phyloP scores from a whole-genome alignment of 208 protist genomes.

The Zelonia costaricensis region DNA sequence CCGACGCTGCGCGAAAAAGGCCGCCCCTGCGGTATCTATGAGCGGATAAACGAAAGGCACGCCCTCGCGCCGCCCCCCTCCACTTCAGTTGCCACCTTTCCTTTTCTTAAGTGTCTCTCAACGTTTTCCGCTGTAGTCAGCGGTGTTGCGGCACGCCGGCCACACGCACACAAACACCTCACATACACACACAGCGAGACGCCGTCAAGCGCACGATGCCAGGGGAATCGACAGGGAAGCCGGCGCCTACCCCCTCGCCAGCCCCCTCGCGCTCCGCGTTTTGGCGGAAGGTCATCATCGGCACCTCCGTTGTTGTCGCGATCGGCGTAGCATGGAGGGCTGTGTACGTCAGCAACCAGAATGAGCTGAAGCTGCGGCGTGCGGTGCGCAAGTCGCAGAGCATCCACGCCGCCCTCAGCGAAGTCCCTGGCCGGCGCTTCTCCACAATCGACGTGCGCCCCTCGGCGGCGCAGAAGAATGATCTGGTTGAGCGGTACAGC shows the following conservation, averaged over 20 bases:
- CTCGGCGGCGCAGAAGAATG: constrained; percentile 14
- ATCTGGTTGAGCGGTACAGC: constrained; percentile 10
- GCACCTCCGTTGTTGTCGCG: constrained; percentile 22
- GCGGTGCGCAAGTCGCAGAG: constrained; percentile 31
- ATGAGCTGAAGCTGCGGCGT: constrained; percentile 38
- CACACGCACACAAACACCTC: no score
- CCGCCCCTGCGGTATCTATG: no score
- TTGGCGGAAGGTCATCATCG: constrained; percentile 29
- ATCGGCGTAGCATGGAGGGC: constrained; percentile 44
- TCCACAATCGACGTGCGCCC: constrained; percentile 35
- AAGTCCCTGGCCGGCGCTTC: constrained; percentile 62
- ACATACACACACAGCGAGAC: not conserved
- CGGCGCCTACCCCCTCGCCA: not conserved
- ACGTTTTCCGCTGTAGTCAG: no score
- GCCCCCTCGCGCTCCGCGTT: not conserved
- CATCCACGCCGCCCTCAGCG: constrained; percentile 36
- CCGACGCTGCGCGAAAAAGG: no score
- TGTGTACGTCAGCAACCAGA: constrained; percentile 66
- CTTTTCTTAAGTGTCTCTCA: no score
- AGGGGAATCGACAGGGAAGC: not conserved
- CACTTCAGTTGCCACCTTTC: no score
- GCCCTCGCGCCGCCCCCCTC: no score
- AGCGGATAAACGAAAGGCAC: no score
- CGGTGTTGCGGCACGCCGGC: no score
- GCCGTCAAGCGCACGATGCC: not conserved